These are phyloP conservation scores for Agaricus bisporus DNA, from an alignment of 768 basidiomycete genomes.

Conservation along the genomic window DNA sequence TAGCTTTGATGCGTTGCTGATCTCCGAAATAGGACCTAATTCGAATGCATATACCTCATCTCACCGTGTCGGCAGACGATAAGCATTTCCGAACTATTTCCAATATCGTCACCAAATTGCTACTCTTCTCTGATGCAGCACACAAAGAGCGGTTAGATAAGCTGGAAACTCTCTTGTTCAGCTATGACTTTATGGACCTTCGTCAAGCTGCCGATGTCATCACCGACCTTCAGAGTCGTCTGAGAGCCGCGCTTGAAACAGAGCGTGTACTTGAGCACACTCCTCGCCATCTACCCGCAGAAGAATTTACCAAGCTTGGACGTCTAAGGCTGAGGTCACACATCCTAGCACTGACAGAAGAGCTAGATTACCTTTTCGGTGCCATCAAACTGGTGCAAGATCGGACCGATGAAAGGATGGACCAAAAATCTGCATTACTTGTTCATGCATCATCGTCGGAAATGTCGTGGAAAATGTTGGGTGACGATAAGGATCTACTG, in stretches of 20 bases:
- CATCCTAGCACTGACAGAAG: slow-evolving; percentile 64
- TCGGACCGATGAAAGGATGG: slow-evolving; percentile 55
- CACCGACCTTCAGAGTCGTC: slow-evolving; percentile 62
- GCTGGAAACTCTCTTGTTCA: slow-evolving; percentile 77
- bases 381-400: slow-evolving; percentile 82
- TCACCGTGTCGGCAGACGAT: slow-evolving; percentile 81
- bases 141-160: slow-evolving; percentile 74
- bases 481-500: slow-evolving; percentile 61
- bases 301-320: slow-evolving; percentile 42
- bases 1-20: neutral
- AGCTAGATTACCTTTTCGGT: slow-evolving; percentile 81
- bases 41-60: slow-evolving; percentile 74
- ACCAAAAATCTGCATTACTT: slow-evolving; percentile 75
- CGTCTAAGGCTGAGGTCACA: slow-evolving; percentile 67
- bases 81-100: slow-evolving; percentile 82
- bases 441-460: slow-evolving; percentile 78
- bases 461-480: slow-evolving; percentile 90
- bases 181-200: slow-evolving; percentile 83
- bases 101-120: slow-evolving; percentile 77
- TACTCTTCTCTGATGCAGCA: slow-evolving; percentile 86
- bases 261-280: slow-evolving; percentile 33
- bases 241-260: slow-evolving; percentile 59
- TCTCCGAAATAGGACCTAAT: slow-evolving; percentile 60
- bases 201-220: slow-evolving; percentile 66
- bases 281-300: slow-evolving; percentile 31